Evolutionary conservation across 1,139 yeast species (phyloP).

Genomic region (Zhuliangozyma parablackwelliae): DNA sequence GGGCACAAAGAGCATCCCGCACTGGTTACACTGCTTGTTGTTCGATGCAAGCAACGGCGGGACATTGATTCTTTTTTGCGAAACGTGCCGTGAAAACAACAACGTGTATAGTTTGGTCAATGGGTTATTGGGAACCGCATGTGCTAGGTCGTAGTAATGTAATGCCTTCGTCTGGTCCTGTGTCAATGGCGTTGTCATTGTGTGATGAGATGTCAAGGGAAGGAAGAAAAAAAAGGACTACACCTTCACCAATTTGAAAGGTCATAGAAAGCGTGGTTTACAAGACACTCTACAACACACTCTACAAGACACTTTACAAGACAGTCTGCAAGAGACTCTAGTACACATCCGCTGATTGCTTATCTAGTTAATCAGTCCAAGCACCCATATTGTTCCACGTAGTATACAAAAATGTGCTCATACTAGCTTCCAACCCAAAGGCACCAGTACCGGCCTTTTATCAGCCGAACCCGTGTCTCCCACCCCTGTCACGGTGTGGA

Average conservation of each 20-base stretch:
- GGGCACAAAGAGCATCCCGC: slow-evolving; percentile 44
- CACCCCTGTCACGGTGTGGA: background rate
- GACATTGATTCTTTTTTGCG: slow-evolving; percentile 22
- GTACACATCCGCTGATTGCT: too few species aligned
- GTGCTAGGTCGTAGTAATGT: slow-evolving; percentile 30
- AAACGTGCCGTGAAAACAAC: slow-evolving; percentile 18
- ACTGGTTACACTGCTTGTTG: slow-evolving; percentile 28
- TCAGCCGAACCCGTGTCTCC: background rate
- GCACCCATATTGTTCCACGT: too few species aligned
- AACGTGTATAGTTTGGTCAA: slow-evolving; percentile 22
- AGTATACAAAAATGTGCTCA: too few species aligned
- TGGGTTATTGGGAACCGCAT: slow-evolving; percentile 22
- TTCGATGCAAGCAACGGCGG: slow-evolving; percentile 16
- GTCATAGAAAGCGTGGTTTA: too few species aligned
- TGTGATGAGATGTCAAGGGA: background rate
- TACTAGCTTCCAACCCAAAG: too few species aligned
- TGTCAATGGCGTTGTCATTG: slow-evolving; percentile 6
- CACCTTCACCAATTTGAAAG: too few species aligned
- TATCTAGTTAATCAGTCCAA: too few species aligned
- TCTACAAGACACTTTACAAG: too few species aligned
- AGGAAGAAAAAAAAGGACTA: too few species aligned
- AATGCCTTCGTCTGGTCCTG: slow-evolving; percentile 20
- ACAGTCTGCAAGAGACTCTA: too few species aligned
- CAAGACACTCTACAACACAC: too few species aligned
- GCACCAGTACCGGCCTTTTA: background rate